Conservation (phyloP, 306 rosid species). For the Acacia confusa region DNA sequence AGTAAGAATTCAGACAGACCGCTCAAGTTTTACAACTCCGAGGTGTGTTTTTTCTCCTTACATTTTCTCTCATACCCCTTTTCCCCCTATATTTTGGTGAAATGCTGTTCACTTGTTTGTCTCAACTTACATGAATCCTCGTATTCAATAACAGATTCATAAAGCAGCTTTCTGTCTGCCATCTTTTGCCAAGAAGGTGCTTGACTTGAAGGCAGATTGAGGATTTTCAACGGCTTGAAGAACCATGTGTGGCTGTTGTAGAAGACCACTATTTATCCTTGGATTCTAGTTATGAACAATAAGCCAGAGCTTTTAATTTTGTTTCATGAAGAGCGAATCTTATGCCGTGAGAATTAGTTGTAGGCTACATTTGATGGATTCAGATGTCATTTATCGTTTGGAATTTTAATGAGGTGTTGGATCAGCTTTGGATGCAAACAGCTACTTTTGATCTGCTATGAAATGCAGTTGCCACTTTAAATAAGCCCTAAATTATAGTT, state of each 20-base stretch:
- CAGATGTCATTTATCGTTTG: constrained; percentile 13
- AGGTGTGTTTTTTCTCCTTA: constrained; percentile 49
- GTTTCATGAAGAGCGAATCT: constrained; percentile 31
- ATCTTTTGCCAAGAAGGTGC: constrained; percentile 84
- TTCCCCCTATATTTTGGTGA: background rate
- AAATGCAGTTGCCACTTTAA: background rate
- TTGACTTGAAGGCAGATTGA: constrained; percentile 56
- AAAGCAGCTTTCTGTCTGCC: constrained; percentile 95
- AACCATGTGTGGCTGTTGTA: constrained; percentile 29
- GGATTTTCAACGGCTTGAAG: constrained; percentile 28
- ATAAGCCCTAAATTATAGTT: no score
- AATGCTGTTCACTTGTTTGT: background rate
- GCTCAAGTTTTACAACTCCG: constrained; percentile 86
- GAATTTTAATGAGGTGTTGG: background rate
- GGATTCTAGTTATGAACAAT: constrained; percentile 43
- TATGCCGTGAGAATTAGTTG: constrained; percentile 36
- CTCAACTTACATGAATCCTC: background rate
- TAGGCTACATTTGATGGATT: constrained; percentile 38
- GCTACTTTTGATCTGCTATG: background rate
- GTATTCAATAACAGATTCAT: constrained; percentile 64
- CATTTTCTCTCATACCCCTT: background rate
- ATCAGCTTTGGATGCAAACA: constrained; percentile 13
- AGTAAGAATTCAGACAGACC: constrained; percentile 48
- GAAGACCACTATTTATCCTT: constrained; percentile 31
- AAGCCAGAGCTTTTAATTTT: constrained; percentile 47